Conservation (phyloP, 2,329 filamentous ascomycete genomes). For the Blastomyces emzantsi region DNA sequence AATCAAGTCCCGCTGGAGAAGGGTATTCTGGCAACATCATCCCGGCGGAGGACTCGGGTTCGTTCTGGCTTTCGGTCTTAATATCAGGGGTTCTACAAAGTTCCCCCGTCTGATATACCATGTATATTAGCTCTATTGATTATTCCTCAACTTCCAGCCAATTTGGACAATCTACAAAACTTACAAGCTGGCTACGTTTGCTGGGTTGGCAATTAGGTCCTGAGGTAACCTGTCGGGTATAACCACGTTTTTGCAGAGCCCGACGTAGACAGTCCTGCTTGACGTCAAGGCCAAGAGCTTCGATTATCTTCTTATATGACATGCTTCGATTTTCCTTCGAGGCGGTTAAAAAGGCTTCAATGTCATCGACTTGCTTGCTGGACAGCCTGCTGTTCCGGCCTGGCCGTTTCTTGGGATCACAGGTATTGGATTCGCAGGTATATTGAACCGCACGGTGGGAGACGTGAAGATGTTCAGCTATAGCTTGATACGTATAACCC, state of each 20-base stretch:
- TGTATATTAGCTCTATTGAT: background rate
- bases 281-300: slow-evolving; percentile 3
- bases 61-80: background rate
- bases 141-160: background rate
- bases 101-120: background rate
- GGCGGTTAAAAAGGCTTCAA: slow-evolving; percentile 4
- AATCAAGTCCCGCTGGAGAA: background rate
- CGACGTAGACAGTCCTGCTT: slow-evolving; percentile 7
- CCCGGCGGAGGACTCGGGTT: background rate
- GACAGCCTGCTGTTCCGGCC: slow-evolving; percentile 7
- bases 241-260: slow-evolving; percentile 4
- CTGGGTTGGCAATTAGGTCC: background rate
- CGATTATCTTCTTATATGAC: slow-evolving; percentile 6
- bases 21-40: background rate
- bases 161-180: background rate
- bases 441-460: slow-evolving; percentile 4
- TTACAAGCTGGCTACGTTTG: background rate
- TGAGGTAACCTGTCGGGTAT: background rate
- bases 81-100: background rate
- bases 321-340: slow-evolving; percentile 3
- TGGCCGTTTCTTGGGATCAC: slow-evolving; percentile 5
- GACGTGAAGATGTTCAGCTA: slow-evolving; percentile 5
- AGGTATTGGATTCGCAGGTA: slow-evolving; percentile 5
- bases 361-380: slow-evolving; percentile 3
- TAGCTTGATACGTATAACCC: slow-evolving; percentile 6